These are phyloP conservation scores for Fraxinus nigra DNA, from an alignment of 305 asterid species.

Conservation along the genomic window DNA sequence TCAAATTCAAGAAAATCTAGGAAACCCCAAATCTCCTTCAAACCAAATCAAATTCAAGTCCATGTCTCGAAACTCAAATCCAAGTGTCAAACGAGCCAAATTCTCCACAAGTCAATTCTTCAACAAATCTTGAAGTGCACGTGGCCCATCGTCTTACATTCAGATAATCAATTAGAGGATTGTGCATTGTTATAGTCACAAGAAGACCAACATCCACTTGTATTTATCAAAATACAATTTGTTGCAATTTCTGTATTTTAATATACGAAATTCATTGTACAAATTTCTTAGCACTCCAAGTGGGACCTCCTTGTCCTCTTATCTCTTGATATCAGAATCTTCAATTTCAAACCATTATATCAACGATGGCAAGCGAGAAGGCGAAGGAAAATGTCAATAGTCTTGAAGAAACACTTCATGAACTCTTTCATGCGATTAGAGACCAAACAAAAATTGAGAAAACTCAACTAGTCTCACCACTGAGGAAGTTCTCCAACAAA, in stretches of 20 bases:
- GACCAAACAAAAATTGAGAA: no score
- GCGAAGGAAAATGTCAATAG: no score
- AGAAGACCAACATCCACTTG: background rate
- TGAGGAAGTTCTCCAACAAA: no score
- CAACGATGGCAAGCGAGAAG: no score
- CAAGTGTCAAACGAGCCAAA: background rate
- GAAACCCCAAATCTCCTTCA: background rate
- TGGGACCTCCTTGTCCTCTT: no score
- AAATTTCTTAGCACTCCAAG: no score
- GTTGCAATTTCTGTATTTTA: background rate
- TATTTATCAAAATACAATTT: background rate
- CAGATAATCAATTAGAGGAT: no score
- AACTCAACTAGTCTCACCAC: no score
- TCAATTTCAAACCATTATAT: no score
- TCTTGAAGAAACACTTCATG: no score
- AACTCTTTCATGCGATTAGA: no score
- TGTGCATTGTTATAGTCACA: background rate
- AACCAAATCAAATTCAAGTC: background rate
- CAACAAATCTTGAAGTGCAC: background rate
- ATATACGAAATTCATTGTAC: background rate
- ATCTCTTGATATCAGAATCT: no score
- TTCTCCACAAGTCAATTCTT: background rate
- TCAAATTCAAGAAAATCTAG: background rate
- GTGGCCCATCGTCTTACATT: background rate
- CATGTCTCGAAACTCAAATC: background rate